Conservation (phyloP, 768 basidiomycete species). For the Calocera cornea region DNA sequence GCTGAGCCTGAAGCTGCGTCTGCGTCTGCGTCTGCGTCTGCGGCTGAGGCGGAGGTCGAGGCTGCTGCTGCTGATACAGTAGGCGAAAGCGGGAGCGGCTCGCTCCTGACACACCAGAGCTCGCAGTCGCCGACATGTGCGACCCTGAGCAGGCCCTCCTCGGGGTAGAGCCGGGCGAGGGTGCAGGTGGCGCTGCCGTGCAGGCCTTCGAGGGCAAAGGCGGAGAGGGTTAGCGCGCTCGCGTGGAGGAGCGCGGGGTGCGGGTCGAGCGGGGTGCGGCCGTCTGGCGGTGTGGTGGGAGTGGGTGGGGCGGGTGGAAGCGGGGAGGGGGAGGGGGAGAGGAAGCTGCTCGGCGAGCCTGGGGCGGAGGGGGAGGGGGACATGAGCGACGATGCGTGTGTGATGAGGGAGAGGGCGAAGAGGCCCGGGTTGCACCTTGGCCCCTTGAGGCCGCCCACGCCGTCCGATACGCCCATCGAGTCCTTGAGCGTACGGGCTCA, state of each 20-base stretch:
- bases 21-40: too few relatives aligned
- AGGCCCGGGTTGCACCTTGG: slow-evolving; percentile 1
- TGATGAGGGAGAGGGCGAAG: not conserved
- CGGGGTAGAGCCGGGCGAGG: not conserved
- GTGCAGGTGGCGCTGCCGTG: not conserved
- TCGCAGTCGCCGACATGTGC: not conserved
- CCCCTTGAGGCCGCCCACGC: slow-evolving; percentile 54
- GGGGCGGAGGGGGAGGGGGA: not conserved
- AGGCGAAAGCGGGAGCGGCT: not conserved
- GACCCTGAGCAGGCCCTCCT: not conserved
- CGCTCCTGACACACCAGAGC: not conserved
- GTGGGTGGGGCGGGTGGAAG: not conserved
- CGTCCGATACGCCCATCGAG: slow-evolving; percentile 89
- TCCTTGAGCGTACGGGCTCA: too few relatives aligned
- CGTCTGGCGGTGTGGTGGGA: not conserved
- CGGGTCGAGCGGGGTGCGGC: not conserved
- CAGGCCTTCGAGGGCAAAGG: not conserved
- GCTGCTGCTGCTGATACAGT: not conserved
- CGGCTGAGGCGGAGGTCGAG: too few relatives aligned
- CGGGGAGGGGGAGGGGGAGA: not conserved
- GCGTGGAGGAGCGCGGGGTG: not conserved
- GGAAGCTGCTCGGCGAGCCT: not conserved
- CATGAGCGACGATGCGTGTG: not conserved
- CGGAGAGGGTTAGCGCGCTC: not conserved
- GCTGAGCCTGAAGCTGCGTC: too few relatives aligned